Conservation (phyloP, 208 protist species). For the Leishmania major region DNA sequence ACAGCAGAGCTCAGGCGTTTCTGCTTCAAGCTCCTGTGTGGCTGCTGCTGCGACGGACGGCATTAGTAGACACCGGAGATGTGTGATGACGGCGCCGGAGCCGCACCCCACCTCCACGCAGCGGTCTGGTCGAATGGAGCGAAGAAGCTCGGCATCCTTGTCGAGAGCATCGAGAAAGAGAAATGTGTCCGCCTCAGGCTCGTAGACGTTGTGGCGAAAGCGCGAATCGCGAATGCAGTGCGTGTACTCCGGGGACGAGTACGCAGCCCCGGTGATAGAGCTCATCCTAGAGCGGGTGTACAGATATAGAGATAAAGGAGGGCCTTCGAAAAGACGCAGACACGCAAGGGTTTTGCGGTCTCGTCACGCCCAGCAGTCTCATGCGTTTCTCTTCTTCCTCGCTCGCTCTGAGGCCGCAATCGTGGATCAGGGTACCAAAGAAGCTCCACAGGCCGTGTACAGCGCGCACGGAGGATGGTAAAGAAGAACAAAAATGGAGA, state of each 20-base stretch:
- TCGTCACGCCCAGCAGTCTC: background rate
- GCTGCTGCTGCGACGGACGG: background rate
- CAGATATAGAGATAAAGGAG: background rate
- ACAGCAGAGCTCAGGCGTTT: background rate
- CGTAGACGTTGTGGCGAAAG: conserved; percentile 83
- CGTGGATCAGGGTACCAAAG: background rate
- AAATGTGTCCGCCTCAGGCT: conserved; percentile 92
- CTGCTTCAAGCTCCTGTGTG: background rate
- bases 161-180: conserved; percentile 84
- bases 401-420: background rate
- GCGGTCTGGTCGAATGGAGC: conserved; percentile 36
- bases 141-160: conserved; percentile 46
- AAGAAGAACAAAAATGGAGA: background rate
- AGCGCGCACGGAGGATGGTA: background rate
- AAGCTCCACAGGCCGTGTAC: background rate
- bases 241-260: conserved; percentile 84
- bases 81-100: conserved; percentile 82
- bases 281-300: background rate
- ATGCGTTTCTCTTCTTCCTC: background rate
- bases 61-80: conserved; percentile 54
- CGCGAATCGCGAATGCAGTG: conserved; percentile 73
- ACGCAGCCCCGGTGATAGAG: conserved; percentile 3
- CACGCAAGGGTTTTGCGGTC: background rate
- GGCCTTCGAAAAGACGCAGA: background rate
- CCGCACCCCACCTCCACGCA: conserved; percentile 87